These are phyloP conservation scores for Candida ficus DNA, from an alignment of 805 yeast genomes.

Conservation along the genomic window DNA sequence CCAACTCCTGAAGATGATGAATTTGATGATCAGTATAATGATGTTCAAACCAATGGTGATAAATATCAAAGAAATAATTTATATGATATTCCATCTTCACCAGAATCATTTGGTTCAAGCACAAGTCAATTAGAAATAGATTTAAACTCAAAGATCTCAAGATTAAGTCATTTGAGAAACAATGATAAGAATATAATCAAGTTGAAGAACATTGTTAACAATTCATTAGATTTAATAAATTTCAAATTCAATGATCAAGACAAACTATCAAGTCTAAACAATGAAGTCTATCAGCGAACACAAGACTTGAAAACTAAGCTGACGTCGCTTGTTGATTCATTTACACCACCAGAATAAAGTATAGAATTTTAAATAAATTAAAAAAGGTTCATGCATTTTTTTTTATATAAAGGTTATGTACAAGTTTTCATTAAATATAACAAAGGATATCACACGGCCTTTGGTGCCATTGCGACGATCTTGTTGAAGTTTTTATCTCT, in stretches of 20 bases:
- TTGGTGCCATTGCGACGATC: slow-evolving; percentile 88
- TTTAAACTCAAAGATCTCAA: slow-evolving; percentile 12
- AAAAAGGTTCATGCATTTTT: background rate
- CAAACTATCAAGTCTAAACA: slow-evolving; percentile 13
- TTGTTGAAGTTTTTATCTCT: slow-evolving; percentile 79
- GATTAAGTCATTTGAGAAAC: slow-evolving; percentile 10
- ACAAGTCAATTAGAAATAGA: slow-evolving; percentile 19
- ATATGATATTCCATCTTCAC: slow-evolving; percentile 17
- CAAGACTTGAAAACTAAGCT: slow-evolving; percentile 9
- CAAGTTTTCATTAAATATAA: background rate
- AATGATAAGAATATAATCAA: slow-evolving; percentile 13
- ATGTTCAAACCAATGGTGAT: slow-evolving; percentile 4
- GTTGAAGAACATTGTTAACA: slow-evolving; percentile 15
- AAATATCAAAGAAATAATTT: background rate
- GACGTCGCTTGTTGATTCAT: slow-evolving; percentile 14
- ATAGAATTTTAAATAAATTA: too few relatives aligned
- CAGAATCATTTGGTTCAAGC: slow-evolving; percentile 15
- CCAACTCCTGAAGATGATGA: slow-evolving; percentile 18
- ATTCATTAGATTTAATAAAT: slow-evolving; percentile 15
- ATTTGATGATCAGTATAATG: background rate
- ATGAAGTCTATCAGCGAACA: slow-evolving; percentile 9
- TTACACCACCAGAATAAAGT: slow-evolving; percentile 1
- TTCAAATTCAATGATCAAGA: slow-evolving; percentile 12
- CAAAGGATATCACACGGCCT: slow-evolving; percentile 38
- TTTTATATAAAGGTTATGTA: background rate